Base-by-base conservation (phyloP, 768 basidiomycete species). In the Cantharellus anzutake region DNA sequence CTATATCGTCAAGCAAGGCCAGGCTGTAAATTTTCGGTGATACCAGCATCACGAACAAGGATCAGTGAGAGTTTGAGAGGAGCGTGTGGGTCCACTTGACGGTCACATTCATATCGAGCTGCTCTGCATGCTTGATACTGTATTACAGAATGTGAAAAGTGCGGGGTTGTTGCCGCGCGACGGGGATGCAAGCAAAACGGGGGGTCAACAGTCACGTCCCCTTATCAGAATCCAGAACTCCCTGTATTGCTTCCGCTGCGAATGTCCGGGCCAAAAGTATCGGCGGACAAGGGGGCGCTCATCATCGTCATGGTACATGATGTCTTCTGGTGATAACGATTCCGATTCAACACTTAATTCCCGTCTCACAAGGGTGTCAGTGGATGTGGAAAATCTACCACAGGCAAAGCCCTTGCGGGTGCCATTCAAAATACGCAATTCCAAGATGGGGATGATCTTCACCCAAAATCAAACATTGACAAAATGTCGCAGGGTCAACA, bases 371-470 rank as follows among this genome's bases (percentile, higher is more conserved):
- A 84, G 83, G 86, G 86, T 41, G 82, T 86, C 2, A 84, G 76
- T 0, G 83, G 83, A 11, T 80, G 81, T 40, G 83, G 85, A 4
- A 86, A 86, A 67, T 78, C 80, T 38, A 85, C 83, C 29, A 73
- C 91, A 1, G 87, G 84, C 0, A 63, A 63, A 3, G 79, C 78
- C 4, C 72, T 93, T n/a, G 78, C 85, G 4, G 65, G 71, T 42
- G 72, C 73, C 37, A 74, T 89, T 55, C 70, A 69, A n/a, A 63
- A 89, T 61, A 83, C 89, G 1, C 20, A 29, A 29, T 94, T 86
- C 71, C 72, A 90, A 61, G 93, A 97, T 66, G 93, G 85, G 38
- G 92, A 96, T 68, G 82, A 85, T 62, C 75, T 96, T 38, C 93
- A 97, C 67, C 85, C 92, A 0, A 66, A 73, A 34, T 70, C 77